Evolutionary conservation across 176 grass and related monocot species (phyloP), one percentile per base, ranked within the genome.

Genomic region (Oryza rufipogon): DNA sequence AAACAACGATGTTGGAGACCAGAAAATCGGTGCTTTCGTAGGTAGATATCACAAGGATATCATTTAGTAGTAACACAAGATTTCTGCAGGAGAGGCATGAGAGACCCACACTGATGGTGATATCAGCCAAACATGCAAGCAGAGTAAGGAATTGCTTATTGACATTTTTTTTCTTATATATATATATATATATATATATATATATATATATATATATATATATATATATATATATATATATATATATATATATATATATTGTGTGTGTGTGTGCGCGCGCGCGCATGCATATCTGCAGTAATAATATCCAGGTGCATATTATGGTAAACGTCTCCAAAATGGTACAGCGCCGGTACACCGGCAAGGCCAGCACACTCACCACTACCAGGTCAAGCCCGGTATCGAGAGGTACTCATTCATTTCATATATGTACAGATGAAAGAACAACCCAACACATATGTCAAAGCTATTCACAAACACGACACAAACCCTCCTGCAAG

Each of bases 401-500:
- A 45, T 36, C 6, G 85, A 44, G 64, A 84, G 79, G 63, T 67
- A 34, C 49, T 52, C 66, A 44, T 44, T 44, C 42, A 44, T 44
- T 41, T 75, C 9, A 30, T 46, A 85, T 83, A 89, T 77, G 22
- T 80, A 87, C 80, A 87, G 39, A 81, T 22, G 25, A 84, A 72
- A 71, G 69, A 87, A 90, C 33, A 79, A 69, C 71, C 19, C 70
- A 51, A 76, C 75, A 38, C 64, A 52, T 63, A 86, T 74, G 89
- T 80, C 64, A 90, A 87, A 80, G 41, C 80, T 87, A 91, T 87
- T 76, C 89, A 87, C 89, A 91, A 22, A 84, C 85, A 84, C 84
- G 68, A 69, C 20, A 69, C 83, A 64, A 38, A 38, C 75, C 20
- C 45, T 73, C 58, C 70, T 42, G 80, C 66, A 39, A 73, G 68